A percentile compares a stretch with the other conserved stretches of the same genome.
Evolutionary conservation across 1,284 basidiomycete genomes (phyloP).

Genomic region (Tetrapyrgos nigripes): DNA sequence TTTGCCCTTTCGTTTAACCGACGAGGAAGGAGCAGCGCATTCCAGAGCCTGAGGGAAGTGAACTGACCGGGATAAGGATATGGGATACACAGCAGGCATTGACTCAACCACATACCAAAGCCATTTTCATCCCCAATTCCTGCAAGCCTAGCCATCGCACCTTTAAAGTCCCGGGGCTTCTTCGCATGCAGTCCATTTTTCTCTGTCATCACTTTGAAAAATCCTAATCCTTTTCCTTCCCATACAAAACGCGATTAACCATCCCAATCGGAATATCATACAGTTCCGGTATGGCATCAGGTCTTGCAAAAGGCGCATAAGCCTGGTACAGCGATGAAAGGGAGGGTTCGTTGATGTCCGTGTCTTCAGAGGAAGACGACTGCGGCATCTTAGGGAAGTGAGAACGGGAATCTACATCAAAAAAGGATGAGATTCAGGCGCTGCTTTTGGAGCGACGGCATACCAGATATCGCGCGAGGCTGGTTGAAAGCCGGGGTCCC

Average conservation of each 20-base stretch:
- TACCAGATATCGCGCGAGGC: conserved; percentile 70
- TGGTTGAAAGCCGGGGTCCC: conserved; percentile 76
- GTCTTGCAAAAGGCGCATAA: conserved; percentile 53
- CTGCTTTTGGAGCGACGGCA: conserved; percentile 6
- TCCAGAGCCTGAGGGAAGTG: too few species aligned
- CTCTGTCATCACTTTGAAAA: too few species aligned
- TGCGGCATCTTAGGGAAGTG: conserved; percentile 60
- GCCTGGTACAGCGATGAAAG: conserved; percentile 40
- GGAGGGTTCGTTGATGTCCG: conserved; percentile 23
- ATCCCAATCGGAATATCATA: conserved; percentile 86
- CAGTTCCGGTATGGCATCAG: conserved; percentile 61
- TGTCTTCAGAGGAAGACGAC: conserved; percentile 44
- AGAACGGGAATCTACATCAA: conserved; percentile 54
- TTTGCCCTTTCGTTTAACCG: too few species aligned
- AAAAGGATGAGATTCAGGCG: conserved; percentile 16
- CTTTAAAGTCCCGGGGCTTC: too few species aligned
- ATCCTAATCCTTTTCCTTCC: neutral
- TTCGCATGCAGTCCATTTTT: too few species aligned
- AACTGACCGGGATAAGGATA: too few species aligned
- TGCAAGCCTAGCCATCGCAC: too few species aligned
- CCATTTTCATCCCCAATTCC: too few species aligned
- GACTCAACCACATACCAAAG: too few species aligned
- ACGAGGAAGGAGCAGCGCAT: too few species aligned
- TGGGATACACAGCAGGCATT: too few species aligned
- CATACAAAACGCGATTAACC: conserved; percentile 76